These are phyloP conservation scores for Albizia julibrissin DNA, from an alignment of 306 rosid genomes.

Conservation along the genomic window DNA sequence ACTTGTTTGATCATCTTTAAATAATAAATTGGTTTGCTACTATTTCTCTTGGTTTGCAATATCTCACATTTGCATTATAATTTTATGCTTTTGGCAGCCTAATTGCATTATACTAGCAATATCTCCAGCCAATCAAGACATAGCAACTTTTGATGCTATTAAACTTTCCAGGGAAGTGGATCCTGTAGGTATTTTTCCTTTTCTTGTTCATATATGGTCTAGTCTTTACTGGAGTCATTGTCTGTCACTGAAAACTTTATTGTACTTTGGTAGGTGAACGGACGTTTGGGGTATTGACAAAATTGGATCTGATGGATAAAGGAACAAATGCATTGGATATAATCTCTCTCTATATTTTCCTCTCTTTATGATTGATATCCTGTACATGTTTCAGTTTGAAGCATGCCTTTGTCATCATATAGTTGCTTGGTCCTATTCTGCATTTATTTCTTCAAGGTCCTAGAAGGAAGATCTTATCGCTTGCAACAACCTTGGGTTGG, in stretches of 20 bases:
- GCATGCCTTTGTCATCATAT: conserved; percentile 5
- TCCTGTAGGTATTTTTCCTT: conserved; percentile 49
- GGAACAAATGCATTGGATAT: conserved; percentile 78
- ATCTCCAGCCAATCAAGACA: conserved; percentile 80
- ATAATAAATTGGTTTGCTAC: neutral
- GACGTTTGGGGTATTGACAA: conserved; percentile 77
- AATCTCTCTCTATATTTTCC: conserved; percentile 12
- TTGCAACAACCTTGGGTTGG: conserved; percentile 99
- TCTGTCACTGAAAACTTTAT: neutral
- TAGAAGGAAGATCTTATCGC: conserved; percentile 94
- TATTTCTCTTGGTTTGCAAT: neutral
- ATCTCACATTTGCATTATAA: neutral
- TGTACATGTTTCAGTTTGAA: conserved; percentile 23
- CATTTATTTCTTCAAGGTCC: conserved; percentile 55
- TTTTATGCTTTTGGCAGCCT: conserved; percentile 51
- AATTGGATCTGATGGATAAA: conserved; percentile 78
- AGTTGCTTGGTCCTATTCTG: neutral
- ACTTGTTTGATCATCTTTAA: conserved; percentile 13
- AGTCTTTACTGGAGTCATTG: neutral
- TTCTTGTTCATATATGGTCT: neutral
- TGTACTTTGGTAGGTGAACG: conserved; percentile 55
- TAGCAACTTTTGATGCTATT: conserved; percentile 82
- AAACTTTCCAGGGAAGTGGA: conserved; percentile 76
- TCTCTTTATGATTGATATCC: conserved; percentile 11
- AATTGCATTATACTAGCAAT: conserved; percentile 70